These are phyloP conservation scores for Backusella psychrophila DNA, from an alignment of 192 early-diverging fungal species.

Conservation along the genomic window DNA sequence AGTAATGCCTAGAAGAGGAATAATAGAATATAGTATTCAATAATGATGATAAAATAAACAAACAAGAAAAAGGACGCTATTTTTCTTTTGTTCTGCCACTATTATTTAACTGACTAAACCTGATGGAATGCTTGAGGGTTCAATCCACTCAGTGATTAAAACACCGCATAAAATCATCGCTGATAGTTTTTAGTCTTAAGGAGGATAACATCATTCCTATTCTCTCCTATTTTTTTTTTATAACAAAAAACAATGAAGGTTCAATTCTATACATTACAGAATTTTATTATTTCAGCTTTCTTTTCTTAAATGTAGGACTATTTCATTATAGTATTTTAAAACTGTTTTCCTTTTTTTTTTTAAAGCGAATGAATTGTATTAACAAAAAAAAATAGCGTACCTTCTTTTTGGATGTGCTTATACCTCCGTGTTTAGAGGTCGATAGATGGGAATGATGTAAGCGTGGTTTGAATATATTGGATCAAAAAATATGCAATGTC, in stretches of 20 bases:
- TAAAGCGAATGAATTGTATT: not conserved
- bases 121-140: not conserved
- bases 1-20: not conserved
- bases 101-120: not conserved
- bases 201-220: slow-evolving; percentile 2
- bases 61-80: not conserved
- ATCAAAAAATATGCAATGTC: slow-evolving; percentile 2
- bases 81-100: not conserved
- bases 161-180: not conserved
- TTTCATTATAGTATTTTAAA: not conserved
- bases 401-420: not conserved
- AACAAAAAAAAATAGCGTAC: not conserved
- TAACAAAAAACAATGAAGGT: not conserved
- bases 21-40: not conserved
- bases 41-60: not conserved
- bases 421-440: not conserved
- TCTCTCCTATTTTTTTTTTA: not conserved
- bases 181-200: not conserved
- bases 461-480: slow-evolving; percentile 5
- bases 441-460: not conserved
- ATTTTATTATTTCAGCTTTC: not conserved
- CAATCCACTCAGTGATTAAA: not conserved
- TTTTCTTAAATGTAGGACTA: not conserved
- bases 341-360: not conserved
- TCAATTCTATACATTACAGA: not conserved